Base-by-base conservation (phyloP, 495 filamentous ascomycete species). In the Pseudoneurospora amorphoporcata region DNA sequence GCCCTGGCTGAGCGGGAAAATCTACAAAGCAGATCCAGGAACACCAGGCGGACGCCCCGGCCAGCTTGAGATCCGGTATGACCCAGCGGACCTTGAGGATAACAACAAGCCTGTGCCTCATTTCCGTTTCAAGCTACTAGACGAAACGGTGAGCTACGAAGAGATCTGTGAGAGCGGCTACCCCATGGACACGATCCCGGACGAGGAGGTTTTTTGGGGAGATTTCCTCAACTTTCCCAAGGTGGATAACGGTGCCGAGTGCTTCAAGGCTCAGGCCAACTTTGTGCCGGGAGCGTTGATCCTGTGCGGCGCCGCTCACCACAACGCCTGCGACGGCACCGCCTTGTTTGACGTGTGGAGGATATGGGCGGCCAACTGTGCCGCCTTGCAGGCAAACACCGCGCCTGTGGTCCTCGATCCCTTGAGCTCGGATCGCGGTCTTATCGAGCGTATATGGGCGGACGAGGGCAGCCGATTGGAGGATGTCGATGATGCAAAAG, bases 31-130 rank as follows among this genome's bases (percentile, higher is more conserved):
- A 38, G 29, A 23, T 9, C 73, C 68, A 14, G 45, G 39, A 37
- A 69, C 71, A 8, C 65, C 73, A n/a, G 75, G 73, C 17, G 72
- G 73, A 69, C 73, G 71, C 17, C 75, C 71, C 3, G 75, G 75
- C 32, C 73, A 76, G 65, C 75, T 75, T 19, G 75, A 76, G 71
- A 76, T 76, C 39, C 75, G 75, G 8, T 72, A 75, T 61, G 14
- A 29, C 40, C 70, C 73, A 9, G 9, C 16, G 12, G 29, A 38
- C 47, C 19, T 43, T 10, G 73, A 70, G 8, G 70, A 61, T 19
- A 29, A 39, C 29, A 53, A 8, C 39, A 39, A 12, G 32, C 71
- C 71, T 23, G 69, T 72, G 16, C 71, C 68, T 35, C 75, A 76
- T n/a, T 53, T 76, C 68, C 35, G 39, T 12, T 69, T 39, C 68